Base-by-base conservation (phyloP, 164 flowering plant genomes). In the Berberis thunbergii region DNA sequence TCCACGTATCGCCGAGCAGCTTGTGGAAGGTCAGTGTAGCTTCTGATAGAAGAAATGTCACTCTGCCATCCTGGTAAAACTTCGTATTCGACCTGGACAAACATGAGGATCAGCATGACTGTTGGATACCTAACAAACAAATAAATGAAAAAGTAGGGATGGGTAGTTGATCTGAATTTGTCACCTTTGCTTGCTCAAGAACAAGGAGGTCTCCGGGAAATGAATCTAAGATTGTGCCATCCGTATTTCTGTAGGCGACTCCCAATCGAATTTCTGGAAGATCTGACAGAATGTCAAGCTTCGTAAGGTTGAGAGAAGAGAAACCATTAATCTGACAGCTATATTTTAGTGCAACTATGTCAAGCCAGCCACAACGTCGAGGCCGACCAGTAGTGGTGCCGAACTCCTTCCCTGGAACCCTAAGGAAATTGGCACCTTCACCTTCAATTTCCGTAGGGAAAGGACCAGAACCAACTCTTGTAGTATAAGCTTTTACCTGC, bases 371-470 rank as follows among this genome's bases (percentile, higher is more conserved):
- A 73, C 97, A 93, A 44, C 98, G 94, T 64, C 97, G 88, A 68
- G 98, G 98, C 63, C 97, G 97, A 12, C 97, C 97, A 53, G 98
- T 93, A 11, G 97, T 90, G 4, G 98, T 90, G 57, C 98, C 98
- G 78, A 90, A 93, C 75, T 93, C 98, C 72, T 88, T 88, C 61
- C 98, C 98, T 58, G 94, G 86, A 69, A 78, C 69, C 72, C 98
- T 76, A 41, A 93, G 97, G 41, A 76, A 64, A 63, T 93, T 95
- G 49, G 97, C 98, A 40, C 70, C 90, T 71, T 78, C 73, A 60
- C 91, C 97, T 74, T 88, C 72, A 3, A 82, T 77, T 70, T 93
- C 98, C 9, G 98, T 93, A 0, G 98, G 97, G 72, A 90, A 90
- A 55, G 98, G 98, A 71, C 98, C 98, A 7, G 94, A 86, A 57